Conservation (phyloP, 2,329 filamentous ascomycete species). For the Nemania bipapillata region DNA sequence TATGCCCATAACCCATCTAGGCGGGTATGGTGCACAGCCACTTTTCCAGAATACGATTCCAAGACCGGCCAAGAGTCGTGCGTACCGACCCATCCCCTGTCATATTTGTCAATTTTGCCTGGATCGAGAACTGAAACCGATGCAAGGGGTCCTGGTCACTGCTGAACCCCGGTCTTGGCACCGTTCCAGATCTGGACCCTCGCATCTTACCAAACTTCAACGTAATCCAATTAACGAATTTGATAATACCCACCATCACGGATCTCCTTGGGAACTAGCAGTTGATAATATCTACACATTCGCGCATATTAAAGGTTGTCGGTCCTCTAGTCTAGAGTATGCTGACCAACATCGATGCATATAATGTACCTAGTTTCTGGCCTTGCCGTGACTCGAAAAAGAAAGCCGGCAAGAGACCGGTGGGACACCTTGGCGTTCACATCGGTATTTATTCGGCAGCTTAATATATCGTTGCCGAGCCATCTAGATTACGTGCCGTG, state of each 20-base stretch:
- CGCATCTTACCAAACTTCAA: slow-evolving; percentile 9
- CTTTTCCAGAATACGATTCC: slow-evolving; percentile 28
- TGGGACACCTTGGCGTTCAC: not conserved
- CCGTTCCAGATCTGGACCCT: slow-evolving; percentile 13
- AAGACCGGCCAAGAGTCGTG: not conserved
- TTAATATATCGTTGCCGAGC: not conserved
- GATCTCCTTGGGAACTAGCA: too few species aligned
- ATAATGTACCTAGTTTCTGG: not conserved
- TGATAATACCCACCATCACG: slow-evolving; percentile 8
- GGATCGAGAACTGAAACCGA: slow-evolving; percentile 22
- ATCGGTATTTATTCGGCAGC: not conserved
- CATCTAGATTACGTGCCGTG: not conserved
- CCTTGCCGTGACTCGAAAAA: not conserved
- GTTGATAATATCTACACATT: not conserved
- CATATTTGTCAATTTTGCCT: not conserved
- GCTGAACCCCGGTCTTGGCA: slow-evolving; percentile 35
- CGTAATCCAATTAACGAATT: slow-evolving; percentile 16
- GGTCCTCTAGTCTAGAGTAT: not conserved
- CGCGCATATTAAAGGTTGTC: not conserved
- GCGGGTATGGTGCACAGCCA: slow-evolving; percentile 10
- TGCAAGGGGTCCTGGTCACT: not conserved
- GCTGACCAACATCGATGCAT: not conserved
- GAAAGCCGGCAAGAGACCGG: not conserved
- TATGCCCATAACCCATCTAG: not conserved
- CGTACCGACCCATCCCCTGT: slow-evolving; percentile 7